Base-by-base conservation (phyloP, 2,329 filamentous ascomycete species). In the Talaromyces sp. region DNA sequence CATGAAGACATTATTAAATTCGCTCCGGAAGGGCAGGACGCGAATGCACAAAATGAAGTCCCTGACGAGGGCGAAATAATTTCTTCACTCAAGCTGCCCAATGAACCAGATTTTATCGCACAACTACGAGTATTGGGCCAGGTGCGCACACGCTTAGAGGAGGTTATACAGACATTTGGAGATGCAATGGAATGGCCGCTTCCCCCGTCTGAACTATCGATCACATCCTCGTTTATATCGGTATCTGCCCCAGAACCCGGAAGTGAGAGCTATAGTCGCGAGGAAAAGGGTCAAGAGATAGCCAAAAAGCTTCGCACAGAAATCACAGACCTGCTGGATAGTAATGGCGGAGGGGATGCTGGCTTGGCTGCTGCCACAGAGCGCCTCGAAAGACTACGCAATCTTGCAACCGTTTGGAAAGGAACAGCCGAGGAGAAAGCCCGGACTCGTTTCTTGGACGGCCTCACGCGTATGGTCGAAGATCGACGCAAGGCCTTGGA, bases 391-490 rank as follows among this genome's bases (percentile, higher is more conserved):
- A 86, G 90, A 71, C 81, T 98, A 62, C 88, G 92, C 70, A 84
- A 87, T 66, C 77, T 98, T 66, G 86, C 87, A 3, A 79, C 79
- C n/a, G 87, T 99, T 23, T 99, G 95, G 93, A 93, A 90, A 73
- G 92, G 92, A n/a, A 97, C 95, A 2, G 89, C 91, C 0, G 95
- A 99, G 78, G 95, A 98, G 75, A 96, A 91, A 77, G 91, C 92
- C 5, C 82, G 95, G 60, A 79, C 79, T 9, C 90, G 86, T 70
- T 92, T 97, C 72, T 88, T 99, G 18, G 93, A 98, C 67, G 83
- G 84, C 58, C 75, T 99, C 69, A 86, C 87, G 37, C 92, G 87
- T 79, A 83, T 91, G 76, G 91, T 96, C 1, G 92, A 97, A 71
- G 93, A 97, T 25, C 80, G 81, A 67, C 79, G 80, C 66, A 82